phyloP scores from a whole-genome alignment of 1,284 basidiomycete genomes.

The Lentinula novae-zelandiae region DNA sequence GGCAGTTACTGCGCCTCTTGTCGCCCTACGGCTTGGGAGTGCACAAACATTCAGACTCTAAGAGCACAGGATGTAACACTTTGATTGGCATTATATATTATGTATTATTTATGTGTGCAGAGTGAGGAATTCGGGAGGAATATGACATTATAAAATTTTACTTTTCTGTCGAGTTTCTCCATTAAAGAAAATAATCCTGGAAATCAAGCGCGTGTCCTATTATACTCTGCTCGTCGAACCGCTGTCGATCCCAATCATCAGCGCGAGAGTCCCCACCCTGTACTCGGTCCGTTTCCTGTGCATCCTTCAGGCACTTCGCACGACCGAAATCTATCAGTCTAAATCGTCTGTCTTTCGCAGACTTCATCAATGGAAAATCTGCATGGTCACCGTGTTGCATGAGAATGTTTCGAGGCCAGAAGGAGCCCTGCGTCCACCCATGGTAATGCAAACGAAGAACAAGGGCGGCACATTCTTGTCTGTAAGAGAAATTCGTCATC shows the following conservation, averaged over 20 bases:
- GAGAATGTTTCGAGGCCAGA: conserved; percentile 41
- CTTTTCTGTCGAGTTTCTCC: no score
- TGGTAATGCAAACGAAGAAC: conserved; percentile 10
- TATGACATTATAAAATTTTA: no score
- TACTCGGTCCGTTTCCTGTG: neutral
- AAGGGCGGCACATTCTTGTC: conserved; percentile 11
- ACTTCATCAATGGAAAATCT: conserved; percentile 25
- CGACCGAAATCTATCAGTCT: conserved; percentile 52
- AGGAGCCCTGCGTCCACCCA: conserved; percentile 9
- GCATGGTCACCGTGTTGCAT: conserved; percentile 42
- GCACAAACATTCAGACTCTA: no score
- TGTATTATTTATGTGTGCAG: no score
- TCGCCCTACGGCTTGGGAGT: no score
- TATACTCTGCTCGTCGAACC: neutral
- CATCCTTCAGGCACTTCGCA: conserved; percentile 1
- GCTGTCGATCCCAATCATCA: neutral
- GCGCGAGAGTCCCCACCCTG: neutral
- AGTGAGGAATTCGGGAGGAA: no score
- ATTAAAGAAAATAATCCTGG: neutral
- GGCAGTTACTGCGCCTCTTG: no score
- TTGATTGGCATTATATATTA: no score
- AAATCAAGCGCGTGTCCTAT: neutral
- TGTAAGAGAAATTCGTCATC: neutral
- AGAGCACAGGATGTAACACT: no score
- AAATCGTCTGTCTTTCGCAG: conserved; percentile 32